A percentile compares a stretch with the other conserved stretches of the same genome.
These are phyloP conservation scores for Hamamelis virginiana DNA, from an alignment of 164 flowering plant genomes.

Conservation along the genomic window DNA sequence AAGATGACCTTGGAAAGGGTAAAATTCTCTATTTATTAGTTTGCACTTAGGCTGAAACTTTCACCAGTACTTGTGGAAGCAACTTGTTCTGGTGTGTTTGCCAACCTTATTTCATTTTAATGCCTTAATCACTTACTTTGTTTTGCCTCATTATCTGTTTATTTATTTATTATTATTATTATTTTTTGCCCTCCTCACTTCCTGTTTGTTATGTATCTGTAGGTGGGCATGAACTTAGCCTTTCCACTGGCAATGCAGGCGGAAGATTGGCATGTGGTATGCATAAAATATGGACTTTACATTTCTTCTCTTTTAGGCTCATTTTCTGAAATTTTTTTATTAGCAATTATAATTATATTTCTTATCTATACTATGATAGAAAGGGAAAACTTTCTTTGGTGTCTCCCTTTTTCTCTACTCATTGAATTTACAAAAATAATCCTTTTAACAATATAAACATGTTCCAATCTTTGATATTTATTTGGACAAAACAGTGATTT, in stretches of 20 bases:
- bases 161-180: neutral
- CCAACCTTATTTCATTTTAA: neutral
- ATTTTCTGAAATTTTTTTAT: too few species aligned
- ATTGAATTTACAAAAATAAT: too few species aligned
- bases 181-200: slow-evolving; percentile 5
- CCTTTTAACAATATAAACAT: too few species aligned
- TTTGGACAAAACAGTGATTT: too few species aligned
- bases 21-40: slow-evolving; percentile 14
- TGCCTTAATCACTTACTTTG: neutral
- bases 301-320: neutral
- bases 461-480: too few species aligned
- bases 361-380: too few species aligned
- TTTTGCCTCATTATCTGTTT: neutral
- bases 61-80: neutral
- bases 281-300: slow-evolving; percentile 12
- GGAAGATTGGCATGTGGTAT: slow-evolving; percentile 98
- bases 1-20: slow-evolving; percentile 99
- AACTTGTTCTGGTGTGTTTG: neutral
- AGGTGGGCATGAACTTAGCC: slow-evolving; percentile 98
- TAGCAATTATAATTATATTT: too few species aligned
- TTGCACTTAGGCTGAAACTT: neutral
- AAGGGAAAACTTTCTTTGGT: too few species aligned
- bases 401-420: too few species aligned
- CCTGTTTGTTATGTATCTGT: slow-evolving; percentile 12
- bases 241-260: slow-evolving; percentile 91